phyloP scores from a whole-genome alignment of 1,139 yeast species.

The Yamadazyma siamensis region DNA sequence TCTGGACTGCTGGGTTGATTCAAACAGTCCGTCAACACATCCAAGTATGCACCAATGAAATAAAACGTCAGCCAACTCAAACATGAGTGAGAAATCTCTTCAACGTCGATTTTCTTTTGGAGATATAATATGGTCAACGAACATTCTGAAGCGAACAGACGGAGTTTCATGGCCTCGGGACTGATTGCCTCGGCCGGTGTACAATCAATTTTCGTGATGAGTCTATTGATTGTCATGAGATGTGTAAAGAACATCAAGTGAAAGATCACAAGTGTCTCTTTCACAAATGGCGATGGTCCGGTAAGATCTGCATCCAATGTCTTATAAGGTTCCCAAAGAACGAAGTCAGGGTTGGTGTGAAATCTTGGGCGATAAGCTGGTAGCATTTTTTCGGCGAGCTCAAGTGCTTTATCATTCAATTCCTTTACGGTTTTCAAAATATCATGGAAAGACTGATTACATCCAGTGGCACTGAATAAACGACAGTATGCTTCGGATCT shows the following conservation, averaged over 20 bases:
- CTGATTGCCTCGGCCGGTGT: slow-evolving; percentile 13
- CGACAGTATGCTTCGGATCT: slow-evolving; percentile 26
- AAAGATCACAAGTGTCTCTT: slow-evolving; percentile 19
- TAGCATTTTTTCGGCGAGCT: slow-evolving; percentile 13
- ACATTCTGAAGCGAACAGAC: slow-evolving; percentile 27
- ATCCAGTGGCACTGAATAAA: slow-evolving; percentile 28
- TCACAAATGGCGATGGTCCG: slow-evolving; percentile 1
- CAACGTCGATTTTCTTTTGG: slow-evolving; percentile 18
- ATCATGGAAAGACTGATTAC: slow-evolving; percentile 15
- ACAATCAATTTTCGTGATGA: slow-evolving; percentile 16
- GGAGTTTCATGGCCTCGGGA: slow-evolving; percentile 17
- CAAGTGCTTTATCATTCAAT: slow-evolving; percentile 21
- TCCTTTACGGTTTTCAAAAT: slow-evolving; percentile 16
- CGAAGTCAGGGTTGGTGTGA: slow-evolving; percentile 24
- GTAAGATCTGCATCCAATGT: slow-evolving; percentile 5
- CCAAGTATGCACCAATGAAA: slow-evolving; percentile 34
- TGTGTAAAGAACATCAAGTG: slow-evolving; percentile 33
- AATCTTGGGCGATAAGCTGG: slow-evolving; percentile 21
- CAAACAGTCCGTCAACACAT: slow-evolving; percentile 27
- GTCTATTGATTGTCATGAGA: slow-evolving; percentile 33
- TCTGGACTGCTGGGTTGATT: slow-evolving; percentile 30
- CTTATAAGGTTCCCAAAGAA: slow-evolving; percentile 1
- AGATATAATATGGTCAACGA: slow-evolving; percentile 35
- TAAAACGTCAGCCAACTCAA: slow-evolving; percentile 32
- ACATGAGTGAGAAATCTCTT: slow-evolving; percentile 20